A percentile compares a stretch with the other conserved stretches of the same genome.
Conservation (phyloP, 352 stramenopile genomes). For the Globisporangium acanthophoron region DNA sequence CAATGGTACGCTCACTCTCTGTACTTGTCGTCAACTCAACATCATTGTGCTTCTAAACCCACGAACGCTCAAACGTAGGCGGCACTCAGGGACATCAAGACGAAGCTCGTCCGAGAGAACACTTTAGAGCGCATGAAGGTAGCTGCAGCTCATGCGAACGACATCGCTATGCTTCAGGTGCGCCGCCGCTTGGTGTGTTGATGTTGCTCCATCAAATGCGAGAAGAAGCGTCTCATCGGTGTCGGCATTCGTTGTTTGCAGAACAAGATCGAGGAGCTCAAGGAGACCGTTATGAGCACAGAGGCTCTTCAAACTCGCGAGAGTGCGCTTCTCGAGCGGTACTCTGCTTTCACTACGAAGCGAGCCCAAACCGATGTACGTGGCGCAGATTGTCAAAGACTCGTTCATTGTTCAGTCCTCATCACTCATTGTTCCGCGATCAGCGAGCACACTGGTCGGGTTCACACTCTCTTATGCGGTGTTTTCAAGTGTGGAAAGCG, state of each 20-base stretch:
- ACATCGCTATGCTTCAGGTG: conserved; percentile 39
- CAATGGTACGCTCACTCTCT: conserved; percentile 13
- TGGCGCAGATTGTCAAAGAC: background rate
- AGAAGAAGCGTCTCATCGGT: background rate
- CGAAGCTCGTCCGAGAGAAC: conserved; percentile 17
- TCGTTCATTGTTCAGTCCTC: too few relatives aligned
- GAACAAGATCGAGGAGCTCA: conserved; percentile 39
- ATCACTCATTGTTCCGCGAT: background rate
- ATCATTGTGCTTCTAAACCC: too few relatives aligned
- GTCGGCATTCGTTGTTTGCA: conserved; percentile 4
- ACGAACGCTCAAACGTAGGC: too few relatives aligned
- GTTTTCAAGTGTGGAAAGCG: conserved; percentile 25
- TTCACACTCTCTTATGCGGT: conserved; percentile 15
- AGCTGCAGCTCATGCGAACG: conserved; percentile 37
- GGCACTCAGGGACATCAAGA: conserved; percentile 20
- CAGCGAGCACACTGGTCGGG: conserved; percentile 22
- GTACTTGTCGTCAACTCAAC: too few relatives aligned
- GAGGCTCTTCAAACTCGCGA: conserved; percentile 10
- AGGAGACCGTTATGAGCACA: conserved; percentile 11
- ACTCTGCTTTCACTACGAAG: conserved; percentile 21
- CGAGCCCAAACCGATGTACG: conserved; percentile 19
- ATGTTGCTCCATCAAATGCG: too few relatives aligned
- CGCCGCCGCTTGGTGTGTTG: background rate
- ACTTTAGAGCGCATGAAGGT: conserved; percentile 40
- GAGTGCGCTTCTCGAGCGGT: conserved; percentile 23